Conservation (phyloP, 116 monocot genomes). For the Thalassia testudinum region DNA sequence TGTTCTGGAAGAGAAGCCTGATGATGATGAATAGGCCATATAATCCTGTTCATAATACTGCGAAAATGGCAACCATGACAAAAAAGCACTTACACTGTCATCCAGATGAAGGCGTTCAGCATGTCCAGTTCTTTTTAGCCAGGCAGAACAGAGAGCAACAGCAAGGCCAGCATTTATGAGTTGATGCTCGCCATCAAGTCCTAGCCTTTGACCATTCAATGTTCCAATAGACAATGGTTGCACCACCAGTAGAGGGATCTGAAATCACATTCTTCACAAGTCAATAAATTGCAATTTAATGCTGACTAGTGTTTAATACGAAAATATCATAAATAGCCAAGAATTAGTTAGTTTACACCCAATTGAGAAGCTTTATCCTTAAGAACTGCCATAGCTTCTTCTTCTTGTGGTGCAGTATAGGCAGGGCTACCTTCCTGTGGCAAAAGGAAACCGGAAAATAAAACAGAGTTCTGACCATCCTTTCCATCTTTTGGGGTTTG, state of each 20-base stretch:
- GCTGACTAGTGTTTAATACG: not conserved
- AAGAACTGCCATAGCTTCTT: constrained; percentile 73
- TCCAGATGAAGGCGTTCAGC: constrained; percentile 9
- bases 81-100: constrained; percentile 33
- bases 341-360: constrained; percentile 21
- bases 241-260: constrained; percentile 55
- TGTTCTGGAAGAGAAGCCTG: constrained; percentile 40
- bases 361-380: constrained; percentile 51
- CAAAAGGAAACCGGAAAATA: not conserved
- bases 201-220: constrained; percentile 51
- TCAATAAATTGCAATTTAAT: not conserved
- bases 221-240: constrained; percentile 27
- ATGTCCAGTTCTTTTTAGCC: constrained; percentile 48
- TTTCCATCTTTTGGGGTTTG: too few species aligned
- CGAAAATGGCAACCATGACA: not conserved
- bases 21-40: constrained; percentile 11
- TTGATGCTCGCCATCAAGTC: constrained; percentile 78
- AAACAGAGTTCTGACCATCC: not conserved
- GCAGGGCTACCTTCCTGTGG: constrained; percentile 65
- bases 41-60: not conserved
- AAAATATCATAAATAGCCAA: not conserved
- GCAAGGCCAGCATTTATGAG: constrained; percentile 84
- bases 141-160: constrained; percentile 57
- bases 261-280: not conserved
- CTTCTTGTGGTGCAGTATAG: constrained; percentile 62